Evolutionary conservation across 768 basidiomycete species (phyloP).

Genomic region (Suillus weaverae): DNA sequence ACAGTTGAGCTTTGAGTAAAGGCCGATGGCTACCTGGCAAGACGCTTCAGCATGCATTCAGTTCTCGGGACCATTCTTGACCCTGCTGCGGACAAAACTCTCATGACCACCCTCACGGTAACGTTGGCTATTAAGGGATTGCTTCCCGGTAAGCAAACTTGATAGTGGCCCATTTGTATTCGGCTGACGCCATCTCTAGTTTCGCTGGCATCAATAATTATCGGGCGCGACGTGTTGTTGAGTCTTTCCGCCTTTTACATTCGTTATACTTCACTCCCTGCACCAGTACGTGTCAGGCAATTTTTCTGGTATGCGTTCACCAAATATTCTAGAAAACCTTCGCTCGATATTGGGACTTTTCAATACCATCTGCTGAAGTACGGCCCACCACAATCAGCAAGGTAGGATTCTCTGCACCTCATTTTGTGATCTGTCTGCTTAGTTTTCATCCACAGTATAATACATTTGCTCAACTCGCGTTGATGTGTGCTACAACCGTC

Average conservation of each 20-base stretch:
- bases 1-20: slow-evolving; percentile 32
- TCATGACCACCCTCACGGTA: slow-evolving; percentile 92
- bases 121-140: slow-evolving; percentile 82
- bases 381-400: slow-evolving; percentile 94
- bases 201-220: slow-evolving; percentile 80
- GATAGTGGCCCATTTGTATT: not conserved
- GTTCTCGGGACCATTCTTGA: slow-evolving; percentile 97
- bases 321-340: slow-evolving; percentile 75
- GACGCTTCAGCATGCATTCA: slow-evolving; percentile 81
- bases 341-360: slow-evolving; percentile 92
- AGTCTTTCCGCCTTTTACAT: slow-evolving; percentile 91
- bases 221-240: slow-evolving; percentile 86
- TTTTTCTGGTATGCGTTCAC: slow-evolving; percentile 4
- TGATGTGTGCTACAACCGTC: slow-evolving; percentile 90
- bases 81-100: slow-evolving; percentile 93
- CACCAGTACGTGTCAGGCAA: slow-evolving; percentile 53
- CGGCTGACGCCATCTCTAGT: slow-evolving; percentile 44
- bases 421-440: slow-evolving; percentile 2
- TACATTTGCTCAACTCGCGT: slow-evolving; percentile 84
- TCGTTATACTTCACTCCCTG: slow-evolving; percentile 85
- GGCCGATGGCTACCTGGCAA: slow-evolving; percentile 91
- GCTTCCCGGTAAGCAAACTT: slow-evolving; percentile 65
- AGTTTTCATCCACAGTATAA: slow-evolving; percentile 62
- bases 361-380: slow-evolving; percentile 93
- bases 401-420: slow-evolving; percentile 37